Evolutionary conservation across 371 early-diverging fungal species (phyloP), one percentile per base, ranked within the genome.

Genomic region (Fennellomyces sp.): DNA sequence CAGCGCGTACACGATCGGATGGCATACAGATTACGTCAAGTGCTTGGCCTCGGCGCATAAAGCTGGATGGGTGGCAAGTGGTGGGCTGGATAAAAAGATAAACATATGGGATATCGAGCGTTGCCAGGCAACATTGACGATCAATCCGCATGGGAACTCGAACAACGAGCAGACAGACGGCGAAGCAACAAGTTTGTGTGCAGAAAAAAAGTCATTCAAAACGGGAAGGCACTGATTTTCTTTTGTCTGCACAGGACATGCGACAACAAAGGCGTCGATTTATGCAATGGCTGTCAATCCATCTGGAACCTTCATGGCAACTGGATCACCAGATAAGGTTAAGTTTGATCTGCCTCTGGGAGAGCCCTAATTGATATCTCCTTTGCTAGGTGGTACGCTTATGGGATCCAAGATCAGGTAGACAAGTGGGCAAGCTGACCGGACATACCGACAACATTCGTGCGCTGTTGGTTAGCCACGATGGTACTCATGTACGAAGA

Each of bases 371-470:
- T 39, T 11, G n/a, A n/a, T n/a, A n/a, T n/a, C n/a, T n/a, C n/a
- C n/a, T n/a, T n/a, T n/a, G n/a, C n/a, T 60, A 81, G 81, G 66
- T 88, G 42, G 85, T 97, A 23, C 80, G 93, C 31, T 76, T 96
- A 23, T 97, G 95, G 95, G 98, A 98, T 70, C 88, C 94, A 36
- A 70, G 86, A 11, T 80, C 88, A 4, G 89, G 87, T 35, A 84
- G 86, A 56, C 82, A 84, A 56, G 83, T 92, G 33, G 83, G 91
- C 17, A 85, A 88, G 66, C 82, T 98, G 52, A 82, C 89, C 7
- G 98, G 98, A 0, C 98, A 98, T 66, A 92, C 94, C 0, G 98
- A 98, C 63, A 92, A 92, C 61, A 91, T 98, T 29, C 91, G 97
- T 48, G 87, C 93, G 10, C 65, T 97, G 15, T 70, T 97, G 36